Conservation (phyloP, 2,329 filamentous ascomycete species). For the Paecilomyces sp. region DNA sequence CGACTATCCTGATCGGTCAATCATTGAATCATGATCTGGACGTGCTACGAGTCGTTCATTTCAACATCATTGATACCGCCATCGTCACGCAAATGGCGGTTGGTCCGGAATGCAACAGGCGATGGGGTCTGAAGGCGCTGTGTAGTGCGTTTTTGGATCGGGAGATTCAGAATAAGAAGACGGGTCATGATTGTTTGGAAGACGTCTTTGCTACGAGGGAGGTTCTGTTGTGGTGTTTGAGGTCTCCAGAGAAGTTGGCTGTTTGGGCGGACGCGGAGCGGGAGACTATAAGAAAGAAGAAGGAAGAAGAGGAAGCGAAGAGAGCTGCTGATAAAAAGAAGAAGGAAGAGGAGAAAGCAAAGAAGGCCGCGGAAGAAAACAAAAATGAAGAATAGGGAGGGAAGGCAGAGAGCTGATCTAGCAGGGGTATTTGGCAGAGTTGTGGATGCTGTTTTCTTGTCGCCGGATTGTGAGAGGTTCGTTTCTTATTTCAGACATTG, state of each 20-base stretch:
- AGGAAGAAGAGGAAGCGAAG: neutral
- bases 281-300: neutral
- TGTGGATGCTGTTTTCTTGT: neutral
- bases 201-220: constrained; percentile 46
- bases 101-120: constrained; percentile 5
- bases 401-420: neutral
- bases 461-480: no score
- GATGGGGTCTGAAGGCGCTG: constrained; percentile 32
- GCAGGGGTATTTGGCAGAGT: neutral
- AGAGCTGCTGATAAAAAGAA: neutral
- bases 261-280: constrained; percentile 22
- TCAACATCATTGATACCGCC: constrained; percentile 38
- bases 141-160: constrained; percentile 27
- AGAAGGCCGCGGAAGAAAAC: neutral
- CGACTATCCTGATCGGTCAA: constrained; percentile 46
- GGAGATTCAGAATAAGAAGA: constrained; percentile 24
- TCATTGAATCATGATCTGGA: constrained; percentile 39
- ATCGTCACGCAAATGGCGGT: constrained; percentile 33
- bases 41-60: constrained; percentile 37
- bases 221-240: constrained; percentile 41
- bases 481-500: no score
- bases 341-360: neutral
- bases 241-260: constrained; percentile 28
- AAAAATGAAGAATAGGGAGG: neutral
- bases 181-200: constrained; percentile 44